phyloP scores from a whole-genome alignment of 805 yeast species.

The Kodamaea leandrae region DNA sequence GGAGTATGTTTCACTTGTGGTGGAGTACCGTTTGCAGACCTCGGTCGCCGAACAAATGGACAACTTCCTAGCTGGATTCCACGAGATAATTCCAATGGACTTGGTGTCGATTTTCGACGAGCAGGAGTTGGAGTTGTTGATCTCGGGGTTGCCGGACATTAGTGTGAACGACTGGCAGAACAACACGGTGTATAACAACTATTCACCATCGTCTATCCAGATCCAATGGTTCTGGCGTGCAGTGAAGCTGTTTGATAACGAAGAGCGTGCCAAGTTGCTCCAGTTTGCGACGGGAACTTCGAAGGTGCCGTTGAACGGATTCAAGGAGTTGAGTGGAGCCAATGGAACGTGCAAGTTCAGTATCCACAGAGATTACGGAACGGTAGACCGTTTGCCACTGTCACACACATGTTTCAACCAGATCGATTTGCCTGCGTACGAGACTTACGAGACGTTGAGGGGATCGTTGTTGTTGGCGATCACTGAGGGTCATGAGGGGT shows the following conservation, averaged over 20 bases:
- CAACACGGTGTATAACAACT: slow-evolving; percentile 77
- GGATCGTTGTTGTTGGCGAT: slow-evolving; percentile 79
- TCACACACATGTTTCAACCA: slow-evolving; percentile 98
- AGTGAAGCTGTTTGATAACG: slow-evolving; percentile 87
- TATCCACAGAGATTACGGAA: slow-evolving; percentile 85
- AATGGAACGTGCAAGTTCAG: slow-evolving; percentile 82
- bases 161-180: slow-evolving; percentile 95
- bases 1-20: slow-evolving; percentile 82
- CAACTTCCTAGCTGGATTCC: slow-evolving; percentile 81
- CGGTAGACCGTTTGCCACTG: slow-evolving; percentile 83
- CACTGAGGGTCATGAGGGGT: slow-evolving; percentile 94
- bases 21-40: slow-evolving; percentile 78
- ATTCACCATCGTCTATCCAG: slow-evolving; percentile 78
- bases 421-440: slow-evolving; percentile 89
- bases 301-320: slow-evolving; percentile 93
- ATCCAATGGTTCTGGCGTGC: slow-evolving; percentile 98
- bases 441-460: slow-evolving; percentile 79
- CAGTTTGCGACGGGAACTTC: slow-evolving; percentile 98
- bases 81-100: slow-evolving; percentile 83
- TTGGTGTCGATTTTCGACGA: slow-evolving; percentile 87
- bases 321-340: slow-evolving; percentile 84
- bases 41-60: slow-evolving; percentile 88
- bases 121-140: slow-evolving; percentile 87
- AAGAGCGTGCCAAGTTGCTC: slow-evolving; percentile 87
- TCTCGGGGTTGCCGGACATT: slow-evolving; percentile 94